A percentile compares a stretch with the other conserved stretches of the same genome.
phyloP scores from a whole-genome alignment of 1,284 basidiomycete species.

The Caloboletus inedulis region DNA sequence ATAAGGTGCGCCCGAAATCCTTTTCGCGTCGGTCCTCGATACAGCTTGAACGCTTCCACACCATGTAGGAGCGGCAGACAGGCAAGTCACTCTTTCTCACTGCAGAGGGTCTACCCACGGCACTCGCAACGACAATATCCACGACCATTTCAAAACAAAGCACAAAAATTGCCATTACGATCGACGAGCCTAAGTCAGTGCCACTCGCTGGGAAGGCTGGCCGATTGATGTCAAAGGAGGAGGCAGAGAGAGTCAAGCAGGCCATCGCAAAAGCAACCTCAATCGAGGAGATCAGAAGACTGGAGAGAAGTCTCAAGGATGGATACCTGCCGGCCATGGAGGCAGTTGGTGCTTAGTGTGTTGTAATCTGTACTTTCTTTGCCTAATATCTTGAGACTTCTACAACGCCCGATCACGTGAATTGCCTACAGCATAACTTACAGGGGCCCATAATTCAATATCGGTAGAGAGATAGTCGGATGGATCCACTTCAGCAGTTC shows the following conservation, averaged over 20 bases:
- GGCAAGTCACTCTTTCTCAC: constrained; percentile 78
- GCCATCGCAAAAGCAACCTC: constrained; percentile 90
- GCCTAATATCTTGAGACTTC: constrained; percentile 15
- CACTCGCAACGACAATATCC: constrained; percentile 76
- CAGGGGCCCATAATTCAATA: not conserved
- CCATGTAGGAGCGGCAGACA: constrained; percentile 67
- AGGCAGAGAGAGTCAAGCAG: constrained; percentile 84
- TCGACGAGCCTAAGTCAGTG: constrained; percentile 70
- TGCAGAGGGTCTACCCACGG: constrained; percentile 70
- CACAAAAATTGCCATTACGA: constrained; percentile 55
- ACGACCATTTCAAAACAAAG: constrained; percentile 67
- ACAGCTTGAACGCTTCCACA: constrained; percentile 29
- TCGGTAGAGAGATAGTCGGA: not conserved
- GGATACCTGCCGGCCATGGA: constrained; percentile 79
- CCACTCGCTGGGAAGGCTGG: constrained; percentile 65
- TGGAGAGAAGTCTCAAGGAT: constrained; percentile 86
- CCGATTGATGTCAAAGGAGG: constrained; percentile 88
- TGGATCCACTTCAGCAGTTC: not conserved
- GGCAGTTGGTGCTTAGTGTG: constrained; percentile 62
- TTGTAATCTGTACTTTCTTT: constrained; percentile 28
- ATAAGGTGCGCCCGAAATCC: constrained; percentile 69
- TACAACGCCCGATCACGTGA: not conserved
- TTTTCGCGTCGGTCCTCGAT: constrained; percentile 19
- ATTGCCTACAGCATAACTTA: not conserved
- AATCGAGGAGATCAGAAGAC: constrained; percentile 84